Base-by-base conservation (phyloP, 192 early-diverging fungal species). In the Podila epigama region DNA sequence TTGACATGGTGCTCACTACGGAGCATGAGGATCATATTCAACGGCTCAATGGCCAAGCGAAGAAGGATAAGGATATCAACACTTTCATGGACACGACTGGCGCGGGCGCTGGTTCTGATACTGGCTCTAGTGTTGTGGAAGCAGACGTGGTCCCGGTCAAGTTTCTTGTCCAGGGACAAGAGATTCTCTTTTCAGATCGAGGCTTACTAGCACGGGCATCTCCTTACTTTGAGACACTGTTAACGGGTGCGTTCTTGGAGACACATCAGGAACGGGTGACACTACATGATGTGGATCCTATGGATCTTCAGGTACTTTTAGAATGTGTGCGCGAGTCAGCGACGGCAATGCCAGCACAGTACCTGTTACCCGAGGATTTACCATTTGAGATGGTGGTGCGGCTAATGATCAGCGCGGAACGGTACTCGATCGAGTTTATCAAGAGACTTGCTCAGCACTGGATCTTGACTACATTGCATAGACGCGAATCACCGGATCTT, bases 371-470 rank as follows among this genome's bases (percentile, higher is more conserved):
- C 6, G 60, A 68, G 28, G 73, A 77, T 44, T 31, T 77, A 25
- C 61, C 73, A 1, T 60, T 77, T 20, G 51, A 39, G 28, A 25
- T 68, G 36, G 73, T 77, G 16, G 16, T 77, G 2, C 52, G 61
- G 31, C n/a, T 77, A 12, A 44, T 77, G 73, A 18, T 60, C 41
- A 68, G 73, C 54, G 73, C 73, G 31, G 59, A 77, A 4, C 34
- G 66, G 28, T 68, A 50, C 27, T 41, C 68, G 66, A 60, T 77
- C 12, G 22, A 20, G 12, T 77, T 68, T 42, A 44, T 77, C n/a
- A 58, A 37, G 18, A 27, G 73, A 1, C 53, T 77, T 28, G 66
- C 66, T 0, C 60, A 77, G n/a, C 15, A n/a, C 0, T 77, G 73
- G 73, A 68, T 77, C 32, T 37, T 77, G 51, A 6, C 51, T 3